Evolutionary conservation across 1,284 basidiomycete genomes (phyloP).

Genomic region (Neolentinus lepideus): DNA sequence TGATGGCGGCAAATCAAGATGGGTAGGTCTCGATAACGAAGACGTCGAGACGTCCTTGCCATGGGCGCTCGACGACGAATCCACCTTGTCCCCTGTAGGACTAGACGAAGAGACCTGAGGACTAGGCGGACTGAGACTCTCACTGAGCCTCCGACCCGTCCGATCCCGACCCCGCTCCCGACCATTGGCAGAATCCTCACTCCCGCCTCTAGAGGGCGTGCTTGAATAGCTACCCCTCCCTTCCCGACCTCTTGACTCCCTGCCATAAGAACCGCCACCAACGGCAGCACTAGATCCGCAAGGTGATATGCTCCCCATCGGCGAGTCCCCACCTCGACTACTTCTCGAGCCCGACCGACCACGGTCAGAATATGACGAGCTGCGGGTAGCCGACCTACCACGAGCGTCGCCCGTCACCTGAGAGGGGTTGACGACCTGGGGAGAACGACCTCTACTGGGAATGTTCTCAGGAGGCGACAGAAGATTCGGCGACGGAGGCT

Average conservation of each 20-base stretch:
- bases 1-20: conserved; percentile 17
- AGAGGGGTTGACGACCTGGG: conserved; percentile 20
- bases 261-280: conserved; percentile 22
- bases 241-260: conserved; percentile 21
- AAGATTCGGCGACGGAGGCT: conserved; percentile 11
- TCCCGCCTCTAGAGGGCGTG: conserved; percentile 5
- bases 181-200: conserved; percentile 6
- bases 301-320: conserved; percentile 55
- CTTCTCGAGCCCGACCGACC: conserved; percentile 29
- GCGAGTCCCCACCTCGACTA: conserved; percentile 31
- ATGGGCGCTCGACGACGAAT: conserved; percentile 16
- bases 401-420: conserved; percentile 20
- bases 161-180: conserved; percentile 30
- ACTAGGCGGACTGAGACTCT: conserved; percentile 40
- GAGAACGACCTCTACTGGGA: conserved; percentile 8
- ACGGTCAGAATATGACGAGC: conserved; percentile 38
- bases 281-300: conserved; percentile 35
- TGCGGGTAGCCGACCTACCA: conserved; percentile 50
- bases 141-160: conserved; percentile 34
- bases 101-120: conserved; percentile 20
- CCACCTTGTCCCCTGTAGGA: conserved; percentile 11
- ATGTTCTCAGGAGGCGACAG: conserved; percentile 9
- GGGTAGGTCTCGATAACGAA: conserved; percentile 12
- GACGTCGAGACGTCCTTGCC: conserved; percentile 2
- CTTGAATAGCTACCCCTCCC: conserved; percentile 20